Conservation (phyloP, 164 flowering plant genomes). For the Brasenia schreberi region DNA sequence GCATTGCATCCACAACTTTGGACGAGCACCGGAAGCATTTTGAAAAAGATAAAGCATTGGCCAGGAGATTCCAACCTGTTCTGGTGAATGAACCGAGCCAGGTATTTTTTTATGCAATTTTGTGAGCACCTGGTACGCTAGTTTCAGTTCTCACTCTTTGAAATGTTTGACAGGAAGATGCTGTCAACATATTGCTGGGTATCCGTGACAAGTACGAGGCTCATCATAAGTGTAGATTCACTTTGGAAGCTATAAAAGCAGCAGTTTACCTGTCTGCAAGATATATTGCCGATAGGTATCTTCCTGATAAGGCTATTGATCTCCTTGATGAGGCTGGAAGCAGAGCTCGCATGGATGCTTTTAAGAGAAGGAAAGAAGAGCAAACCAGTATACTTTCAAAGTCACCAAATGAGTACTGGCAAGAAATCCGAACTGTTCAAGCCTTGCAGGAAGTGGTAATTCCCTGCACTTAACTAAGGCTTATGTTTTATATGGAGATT, state of each 20-base stretch:
- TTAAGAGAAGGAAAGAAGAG: constrained; percentile 42
- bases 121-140: not conserved
- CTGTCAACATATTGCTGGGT: constrained; percentile 60
- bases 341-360: constrained; percentile 63
- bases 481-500: not conserved
- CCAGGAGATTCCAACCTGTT: constrained; percentile 76
- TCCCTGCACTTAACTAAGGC: not conserved
- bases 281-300: constrained; percentile 69
- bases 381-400: constrained; percentile 42
- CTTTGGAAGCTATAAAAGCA: constrained; percentile 65
- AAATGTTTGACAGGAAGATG: constrained; percentile 47
- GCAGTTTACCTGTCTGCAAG: constrained; percentile 70
- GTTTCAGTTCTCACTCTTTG: not conserved
- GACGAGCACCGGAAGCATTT: constrained; percentile 57
- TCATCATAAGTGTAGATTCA: constrained; percentile 64
- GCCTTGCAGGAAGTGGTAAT: constrained; percentile 73
- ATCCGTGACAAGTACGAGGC: constrained; percentile 66
- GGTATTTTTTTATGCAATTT: constrained; percentile 21
- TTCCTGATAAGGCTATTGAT: constrained; percentile 95
- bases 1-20: constrained; percentile 76
- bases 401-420: constrained; percentile 75
- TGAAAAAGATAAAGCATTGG: constrained; percentile 81
- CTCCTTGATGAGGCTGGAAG: constrained; percentile 95
- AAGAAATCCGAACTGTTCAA: constrained; percentile 67
- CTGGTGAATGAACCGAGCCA: constrained; percentile 64